phyloP scores from a whole-genome alignment of 805 yeast genomes.

The Starmerella etchellsii region DNA sequence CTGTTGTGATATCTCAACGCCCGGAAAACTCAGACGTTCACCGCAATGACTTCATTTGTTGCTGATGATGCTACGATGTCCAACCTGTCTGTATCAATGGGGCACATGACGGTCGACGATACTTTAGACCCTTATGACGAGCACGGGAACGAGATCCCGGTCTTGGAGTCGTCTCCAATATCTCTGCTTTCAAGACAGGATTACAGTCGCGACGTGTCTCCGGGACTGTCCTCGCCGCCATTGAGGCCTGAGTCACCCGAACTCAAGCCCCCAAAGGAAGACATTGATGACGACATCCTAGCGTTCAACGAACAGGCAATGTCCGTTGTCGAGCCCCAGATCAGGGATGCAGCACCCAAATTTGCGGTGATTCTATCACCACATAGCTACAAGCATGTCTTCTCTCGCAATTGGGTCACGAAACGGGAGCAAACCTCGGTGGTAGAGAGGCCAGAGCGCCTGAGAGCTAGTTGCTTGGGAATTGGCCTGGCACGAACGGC shows the following conservation, averaged over 20 bases:
- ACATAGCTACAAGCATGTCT: conserved; percentile 54
- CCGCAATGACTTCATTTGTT: neutral
- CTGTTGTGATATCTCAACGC: too few relatives aligned
- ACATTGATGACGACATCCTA: neutral
- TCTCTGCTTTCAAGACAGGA: neutral
- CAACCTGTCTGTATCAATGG: neutral
- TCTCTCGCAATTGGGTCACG: conserved; percentile 65
- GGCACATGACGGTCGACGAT: neutral
- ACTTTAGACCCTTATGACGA: neutral
- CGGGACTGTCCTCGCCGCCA: neutral
- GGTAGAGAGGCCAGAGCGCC: conserved; percentile 72
- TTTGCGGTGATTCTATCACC: conserved; percentile 47
- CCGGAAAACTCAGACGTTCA: too few relatives aligned
- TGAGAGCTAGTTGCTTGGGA: conserved; percentile 66
- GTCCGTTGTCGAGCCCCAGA: neutral
- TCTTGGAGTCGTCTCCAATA: neutral
- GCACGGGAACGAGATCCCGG: neutral
- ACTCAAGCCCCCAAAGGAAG: neutral
- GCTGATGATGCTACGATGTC: neutral
- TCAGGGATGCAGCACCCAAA: conserved; percentile 2
- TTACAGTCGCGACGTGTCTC: neutral
- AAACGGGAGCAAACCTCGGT: conserved; percentile 52
- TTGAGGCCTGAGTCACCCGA: neutral
- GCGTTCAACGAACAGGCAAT: conserved; percentile 2
- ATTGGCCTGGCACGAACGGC: conserved; percentile 60